Evolutionary conservation across 2,329 filamentous ascomycete species (phyloP), one percentile per base, ranked within the genome.

Genomic region (Sclerotinia sclerotiorum): DNA sequence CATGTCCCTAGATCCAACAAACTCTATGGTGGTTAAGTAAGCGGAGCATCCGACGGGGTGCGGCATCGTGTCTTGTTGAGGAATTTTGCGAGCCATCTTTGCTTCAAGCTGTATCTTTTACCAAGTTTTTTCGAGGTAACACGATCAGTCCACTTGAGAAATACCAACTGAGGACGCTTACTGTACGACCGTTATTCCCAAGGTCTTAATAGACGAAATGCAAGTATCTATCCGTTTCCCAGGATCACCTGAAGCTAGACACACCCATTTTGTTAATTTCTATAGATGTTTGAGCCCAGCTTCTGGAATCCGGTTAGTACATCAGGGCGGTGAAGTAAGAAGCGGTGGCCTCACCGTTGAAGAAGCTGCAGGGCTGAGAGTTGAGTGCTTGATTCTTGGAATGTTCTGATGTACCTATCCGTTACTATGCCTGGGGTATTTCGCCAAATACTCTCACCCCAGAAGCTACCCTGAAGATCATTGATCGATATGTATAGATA

Each of bases 291-390:
- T 69, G 11, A 42, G 68, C 73, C 74, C 69, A 48, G 49, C 67
- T 71, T 70, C 72, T 72, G 73, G 74, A 72, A 69, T 60, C 51
- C 39, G 68, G 67, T 29, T 60, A 57, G 65, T 68, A 69, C 61
- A 73, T 68, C 56, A 60, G 68, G 68, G 72, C 56, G 70, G 72
- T 72, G 73, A 52, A 63, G 13, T 63, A 70, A 74, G 71, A 72
- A 68, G 69, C 57, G 32, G 49, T 55, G 55, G 54, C 58, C 69
- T 73, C 71, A 73, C 72, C 71, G 71, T 74, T 55, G 29, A 64
- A 68, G 66, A 75, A 73, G 72, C 71, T 70, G 70, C 73, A 76
- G 68, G 74, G 73, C 74, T 75, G 74, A 76, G 68, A 73, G 73
- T 73, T 75, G 74, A 74, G 69, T 70, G 58, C 70, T 68, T 68